Evolutionary conservation across 2,329 filamentous ascomycete genomes (phyloP), one percentile per base, ranked within the genome.

Genomic region (Fusarium papillatum): DNA sequence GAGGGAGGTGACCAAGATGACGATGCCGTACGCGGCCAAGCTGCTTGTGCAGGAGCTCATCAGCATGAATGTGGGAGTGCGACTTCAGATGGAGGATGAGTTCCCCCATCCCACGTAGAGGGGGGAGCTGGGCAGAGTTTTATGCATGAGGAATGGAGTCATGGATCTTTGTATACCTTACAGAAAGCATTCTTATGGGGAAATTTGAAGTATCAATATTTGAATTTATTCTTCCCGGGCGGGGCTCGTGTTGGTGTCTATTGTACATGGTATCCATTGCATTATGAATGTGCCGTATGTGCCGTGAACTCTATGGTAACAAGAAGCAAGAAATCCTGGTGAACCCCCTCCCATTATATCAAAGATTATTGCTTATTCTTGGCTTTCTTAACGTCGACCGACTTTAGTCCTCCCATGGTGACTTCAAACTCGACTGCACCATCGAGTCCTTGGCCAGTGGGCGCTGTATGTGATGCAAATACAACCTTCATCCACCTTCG

Each of bases 31-130:
- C 84, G 97, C 97, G 22, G 97, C 97, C 1, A 98, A 99, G 89
- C 86, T 99, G 82, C 87, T 99, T 68, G 95, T 98, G 61, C 97
- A 99, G 87, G 97, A 99, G 86, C 85, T 99, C 80, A 93, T 98
- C 81, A 98, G 95, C 84, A 99, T 99, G 97, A 99, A 99, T 84
- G 95, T 99, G n/a, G 94, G 96, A 73, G 96, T 98, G 71, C 90
- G 94, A 69, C 87, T 99, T 85, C 95, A 96, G 87, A 86, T 99
- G 76, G 95, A 95, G 80, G 97, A 99, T 82, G 95, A 98, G 85
- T 99, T 99, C 84, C 95, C 95, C 19, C 90, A 92, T 78, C 90
- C 90, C 29, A 84, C 83, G 70, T 85, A 79, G 79, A 29, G 24
- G 16, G 43, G 60, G 38, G 60, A 57, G 53, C 60, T 69, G 41